These are phyloP conservation scores for Phyllosticta paracitricarpa DNA, from an alignment of 2,329 filamentous ascomycete species.

Conservation along the genomic window DNA sequence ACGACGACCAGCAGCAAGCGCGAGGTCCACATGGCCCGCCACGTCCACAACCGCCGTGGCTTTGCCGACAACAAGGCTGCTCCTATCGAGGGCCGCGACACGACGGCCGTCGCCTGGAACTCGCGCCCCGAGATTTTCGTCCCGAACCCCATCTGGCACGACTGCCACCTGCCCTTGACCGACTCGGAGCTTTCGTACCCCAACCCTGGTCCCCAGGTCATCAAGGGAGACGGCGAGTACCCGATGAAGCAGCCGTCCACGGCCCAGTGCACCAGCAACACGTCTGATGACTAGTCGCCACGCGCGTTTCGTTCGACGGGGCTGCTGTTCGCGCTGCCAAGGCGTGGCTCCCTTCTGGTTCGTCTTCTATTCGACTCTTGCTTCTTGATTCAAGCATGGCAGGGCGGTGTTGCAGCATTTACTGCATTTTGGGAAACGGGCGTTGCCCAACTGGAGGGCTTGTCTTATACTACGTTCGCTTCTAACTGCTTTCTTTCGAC, in stretches of 20 bases:
- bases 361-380: not conserved
- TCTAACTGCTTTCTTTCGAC: not conserved
- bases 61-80: slow-evolving; percentile 8
- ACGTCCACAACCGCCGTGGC: slow-evolving; percentile 1
- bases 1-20: not conserved
- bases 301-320: not conserved
- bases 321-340: not conserved
- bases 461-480: not conserved
- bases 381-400: not conserved
- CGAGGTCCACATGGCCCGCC: slow-evolving; percentile 4
- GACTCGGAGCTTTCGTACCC: slow-evolving; percentile 35
- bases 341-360: not conserved
- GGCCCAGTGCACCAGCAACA: slow-evolving; percentile 10
- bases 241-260: slow-evolving; percentile 28
- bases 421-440: not conserved
- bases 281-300: not conserved
- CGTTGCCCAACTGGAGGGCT: not conserved
- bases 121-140: slow-evolving; percentile 32
- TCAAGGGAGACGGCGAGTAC: slow-evolving; percentile 35
- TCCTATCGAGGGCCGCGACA: slow-evolving; percentile 3
- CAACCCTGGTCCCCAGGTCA: slow-evolving; percentile 33
- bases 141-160: slow-evolving; percentile 15
- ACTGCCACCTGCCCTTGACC: slow-evolving; percentile 26
- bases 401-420: not conserved
- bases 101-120: slow-evolving; percentile 25